phyloP scores from a whole-genome alignment of 2,329 filamentous ascomycete genomes.

The Parasarocladium wereldwijsianum region DNA sequence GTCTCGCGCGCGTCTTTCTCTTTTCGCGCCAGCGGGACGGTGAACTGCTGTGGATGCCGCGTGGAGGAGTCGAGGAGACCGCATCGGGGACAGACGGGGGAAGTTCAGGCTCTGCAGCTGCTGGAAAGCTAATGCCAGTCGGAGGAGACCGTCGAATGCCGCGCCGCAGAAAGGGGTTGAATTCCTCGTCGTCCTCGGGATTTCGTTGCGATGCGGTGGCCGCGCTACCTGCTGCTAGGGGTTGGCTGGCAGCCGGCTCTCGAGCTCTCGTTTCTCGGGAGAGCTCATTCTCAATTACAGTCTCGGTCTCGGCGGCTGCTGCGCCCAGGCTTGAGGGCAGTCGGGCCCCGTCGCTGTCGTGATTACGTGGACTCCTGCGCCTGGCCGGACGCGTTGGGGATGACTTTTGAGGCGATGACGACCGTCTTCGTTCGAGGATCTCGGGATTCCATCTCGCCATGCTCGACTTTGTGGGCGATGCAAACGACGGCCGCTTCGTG shows the following conservation, averaged over 20 bases:
- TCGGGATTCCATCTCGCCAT: constrained; percentile 46
- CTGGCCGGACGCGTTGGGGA: constrained; percentile 5
- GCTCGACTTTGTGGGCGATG: constrained; percentile 52
- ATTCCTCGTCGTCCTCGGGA: constrained; percentile 24
- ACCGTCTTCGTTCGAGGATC: constrained; percentile 31
- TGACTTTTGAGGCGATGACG: constrained; percentile 20
- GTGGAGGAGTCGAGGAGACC: constrained; percentile 37
- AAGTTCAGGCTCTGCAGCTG: constrained; percentile 43
- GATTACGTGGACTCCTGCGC: constrained; percentile 8
- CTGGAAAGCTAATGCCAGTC: constrained; percentile 6
- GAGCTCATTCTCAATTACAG: constrained; percentile 10
- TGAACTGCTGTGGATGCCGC: constrained; percentile 41
- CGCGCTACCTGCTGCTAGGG: constrained; percentile 15
- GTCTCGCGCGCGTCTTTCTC: constrained; percentile 22
- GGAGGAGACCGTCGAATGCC: constrained; percentile 15
- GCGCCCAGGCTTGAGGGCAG: constrained; percentile 15
- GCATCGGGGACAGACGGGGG: constrained; percentile 42
- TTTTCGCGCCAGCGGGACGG: constrained; percentile 30
- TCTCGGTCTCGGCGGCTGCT: constrained; percentile 10
- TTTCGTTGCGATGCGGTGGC: constrained; percentile 21
- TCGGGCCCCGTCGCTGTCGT: constrained; percentile 12
- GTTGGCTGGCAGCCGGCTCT: not conserved
- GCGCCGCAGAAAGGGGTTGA: constrained; percentile 25
- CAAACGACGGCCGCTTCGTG: constrained; percentile 38
- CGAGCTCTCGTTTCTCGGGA: constrained; percentile 11